Base-by-base conservation (phyloP, 441 rosid genomes). In the Dalechampia spathulata region DNA sequence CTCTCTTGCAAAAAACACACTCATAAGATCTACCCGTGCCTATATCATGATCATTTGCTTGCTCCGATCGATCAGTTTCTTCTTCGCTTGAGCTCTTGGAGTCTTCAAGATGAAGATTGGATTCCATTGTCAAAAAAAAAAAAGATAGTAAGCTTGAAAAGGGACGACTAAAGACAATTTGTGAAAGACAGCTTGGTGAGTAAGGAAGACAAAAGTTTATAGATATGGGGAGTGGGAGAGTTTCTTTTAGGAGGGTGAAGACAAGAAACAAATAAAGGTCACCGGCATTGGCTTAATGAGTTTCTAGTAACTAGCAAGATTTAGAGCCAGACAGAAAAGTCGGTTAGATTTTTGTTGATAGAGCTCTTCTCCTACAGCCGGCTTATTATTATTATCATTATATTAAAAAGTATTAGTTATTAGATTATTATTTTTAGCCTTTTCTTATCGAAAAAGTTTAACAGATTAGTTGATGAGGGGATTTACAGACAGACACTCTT, bases 1-100 rank as follows among this genome's bases (percentile, higher is more conserved):
- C 96, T 56, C 79, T 72, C 79, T 71, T 80, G 82, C 94, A 85
- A 44, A 83, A 85, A 12, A 62, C 56, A 68, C 94, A 88, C 60
- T 74, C 82, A 21, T 88, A 85, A 15, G 77, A 70, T 51, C 83
- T 32, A 16, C 75, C 77, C 0, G 71, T 53, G 51, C 76, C 77
- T 11, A 21, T 17, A 11, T 51, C 63, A 6, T 71, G 65, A 12
- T 73, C 76, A 52, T 64, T 50, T 23, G 55, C 22, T 45, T 54
- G 68, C 51, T 69, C 72, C 5, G 72, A 61, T 54, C 68, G 70
- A 43, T 74, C 72, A 1, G 77, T 64, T 19, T 68, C 76, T 22
- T 75, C 84, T n/a, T 53, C 66, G 21, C 44, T 37, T 45, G 72
- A 78, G 63, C 74, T 67, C 60, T 74, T 76, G 10, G 75, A 68